Evolutionary conservation across 139 green algal genomes (phyloP), one percentile per base, ranked within the genome.

Genomic region (Deuterostichococcus epilithicus): DNA sequence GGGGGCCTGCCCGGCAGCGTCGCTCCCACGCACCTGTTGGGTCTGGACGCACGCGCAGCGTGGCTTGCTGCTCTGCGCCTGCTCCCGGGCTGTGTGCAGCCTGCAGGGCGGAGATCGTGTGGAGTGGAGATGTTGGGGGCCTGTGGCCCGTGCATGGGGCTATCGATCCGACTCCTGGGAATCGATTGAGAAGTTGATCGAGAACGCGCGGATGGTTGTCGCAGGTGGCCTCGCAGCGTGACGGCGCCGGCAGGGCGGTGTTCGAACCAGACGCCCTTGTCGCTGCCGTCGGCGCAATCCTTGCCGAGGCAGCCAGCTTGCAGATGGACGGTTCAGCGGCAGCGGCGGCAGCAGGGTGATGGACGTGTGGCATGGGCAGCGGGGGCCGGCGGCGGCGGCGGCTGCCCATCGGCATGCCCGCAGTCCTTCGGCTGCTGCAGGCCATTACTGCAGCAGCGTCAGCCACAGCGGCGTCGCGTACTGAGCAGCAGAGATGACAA

Each of bases 251-350:
- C 4, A 73, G 76, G 0, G 80, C 84, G 13, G 59, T 89, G 26
- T 97, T 89, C 70, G 86, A 95, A 5, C 81, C 90, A 10, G 85
- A 82, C 10, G 86, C 86, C 13, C 81, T 97, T 30, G 92, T 97
- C 32, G 67, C 80, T 0, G 82, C 81, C 2, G 86, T 97, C 32
- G 76, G 76, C 0, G 70, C 81, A 0, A 83, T 93, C 42, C 42
- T 52, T 52, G 42, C 42, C n/a, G n/a, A n/a, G n/a, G n/a, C n/a
- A 52, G 42, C 8, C 42, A 52, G 42, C 42, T 23, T 8, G 10
- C 8, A 52, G 42, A 13, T 13, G 10, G 42, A 23, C 10, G 42
- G 8, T 13, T 8, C 42, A 23, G 42, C 8, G 13, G 42, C 42
- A 8, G 42, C 13, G 42, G 10, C 13, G 42, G 42, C 42, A 8